Percentiles rank a stretch among this genome's conserved stretches.
phyloP scores from a whole-genome alignment of 176 grass and related monocot species.

The Oryza longistaminata region DNA sequence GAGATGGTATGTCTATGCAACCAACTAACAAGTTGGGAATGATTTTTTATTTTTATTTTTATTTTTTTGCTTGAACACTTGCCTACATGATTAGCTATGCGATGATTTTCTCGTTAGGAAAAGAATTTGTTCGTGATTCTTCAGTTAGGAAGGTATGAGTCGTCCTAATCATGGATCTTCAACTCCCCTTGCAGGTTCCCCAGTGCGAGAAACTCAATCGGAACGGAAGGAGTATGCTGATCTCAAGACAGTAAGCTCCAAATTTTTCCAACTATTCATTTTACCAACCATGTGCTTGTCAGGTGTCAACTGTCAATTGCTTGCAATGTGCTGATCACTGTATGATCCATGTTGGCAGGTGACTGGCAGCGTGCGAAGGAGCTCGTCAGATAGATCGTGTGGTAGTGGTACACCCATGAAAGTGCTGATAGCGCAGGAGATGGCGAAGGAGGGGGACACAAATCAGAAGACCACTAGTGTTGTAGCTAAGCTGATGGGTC shows the following conservation, averaged over 20 bases:
- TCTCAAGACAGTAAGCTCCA: constrained; percentile 37
- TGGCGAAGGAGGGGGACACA: constrained; percentile 74
- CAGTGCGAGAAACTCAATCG: constrained; percentile 48
- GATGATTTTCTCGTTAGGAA: not conserved
- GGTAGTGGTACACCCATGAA: constrained; percentile 84
- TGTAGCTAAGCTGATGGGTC: constrained; percentile 92
- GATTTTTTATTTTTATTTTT: constrained; percentile 22
- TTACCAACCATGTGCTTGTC: not conserved
- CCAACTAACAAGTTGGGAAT: constrained; percentile 21
- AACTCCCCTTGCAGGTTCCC: constrained; percentile 54
- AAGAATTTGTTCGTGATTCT: constrained; percentile 5
- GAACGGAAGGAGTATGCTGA: constrained; percentile 52
- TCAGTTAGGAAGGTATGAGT: constrained; percentile 15
- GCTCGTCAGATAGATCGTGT: constrained; percentile 49
- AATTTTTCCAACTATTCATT: not conserved
- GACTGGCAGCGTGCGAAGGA: constrained; percentile 30
- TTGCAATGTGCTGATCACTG: constrained; percentile 22
- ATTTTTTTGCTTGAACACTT: constrained; percentile 33
- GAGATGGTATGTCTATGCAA: constrained; percentile 50
- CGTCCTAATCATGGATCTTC: constrained; percentile 40
- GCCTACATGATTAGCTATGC: constrained; percentile 29
- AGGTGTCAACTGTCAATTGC: not conserved
- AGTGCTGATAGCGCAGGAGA: constrained; percentile 80
- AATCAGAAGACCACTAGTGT: constrained; percentile 67
- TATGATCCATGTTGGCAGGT: constrained; percentile 38